Percentiles rank a stretch among this genome's conserved stretches.
Evolutionary conservation across 2,329 filamentous ascomycete genomes (phyloP).

Genomic region (Hypoxylon sp.): DNA sequence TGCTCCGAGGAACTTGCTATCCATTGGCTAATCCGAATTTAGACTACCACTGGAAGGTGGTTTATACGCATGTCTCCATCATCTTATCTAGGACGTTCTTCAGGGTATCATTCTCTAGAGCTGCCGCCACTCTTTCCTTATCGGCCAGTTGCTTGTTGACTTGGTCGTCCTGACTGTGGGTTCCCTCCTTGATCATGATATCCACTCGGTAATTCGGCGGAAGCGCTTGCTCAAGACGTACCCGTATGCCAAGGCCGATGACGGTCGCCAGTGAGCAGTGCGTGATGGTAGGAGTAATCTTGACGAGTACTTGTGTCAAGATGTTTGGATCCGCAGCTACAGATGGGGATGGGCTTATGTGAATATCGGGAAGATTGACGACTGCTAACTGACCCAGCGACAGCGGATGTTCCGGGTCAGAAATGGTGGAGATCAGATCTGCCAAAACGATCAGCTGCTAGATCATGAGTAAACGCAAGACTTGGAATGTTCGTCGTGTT

Average conservation of each 20-base stretch:
- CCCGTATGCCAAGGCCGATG: slow-evolving; percentile 91
- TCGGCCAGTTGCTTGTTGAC: slow-evolving; percentile 97
- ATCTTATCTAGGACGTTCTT: slow-evolving; percentile 92
- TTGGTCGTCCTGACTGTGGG: slow-evolving; percentile 93
- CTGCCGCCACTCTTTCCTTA: slow-evolving; percentile 95
- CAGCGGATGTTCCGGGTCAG: slow-evolving; percentile 94
- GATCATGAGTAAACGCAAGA: background rate
- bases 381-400: slow-evolving; percentile 93
- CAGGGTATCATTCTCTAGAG: slow-evolving; percentile 90
- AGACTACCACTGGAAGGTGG: slow-evolving; percentile 1
- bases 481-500: slow-evolving; percentile 1
- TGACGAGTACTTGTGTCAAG: slow-evolving; percentile 79
- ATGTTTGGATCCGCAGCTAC: slow-evolving; percentile 60
- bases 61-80: slow-evolving; percentile 81
- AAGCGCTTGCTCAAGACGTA: slow-evolving; percentile 87
- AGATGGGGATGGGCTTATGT: slow-evolving; percentile 74
- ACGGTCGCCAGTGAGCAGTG: slow-evolving; percentile 97
- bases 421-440: slow-evolving; percentile 95
- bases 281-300: slow-evolving; percentile 95
- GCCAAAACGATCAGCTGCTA: slow-evolving; percentile 39
- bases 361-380: slow-evolving; percentile 94
- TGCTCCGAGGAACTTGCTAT: slow-evolving; percentile 1
- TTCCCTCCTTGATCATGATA: slow-evolving; percentile 92
- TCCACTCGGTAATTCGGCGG: slow-evolving; percentile 93
- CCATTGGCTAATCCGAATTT: slow-evolving; percentile 7